phyloP scores from a whole-genome alignment of 495 filamentous ascomycete genomes.

The Lindgomyces ingoldianus region DNA sequence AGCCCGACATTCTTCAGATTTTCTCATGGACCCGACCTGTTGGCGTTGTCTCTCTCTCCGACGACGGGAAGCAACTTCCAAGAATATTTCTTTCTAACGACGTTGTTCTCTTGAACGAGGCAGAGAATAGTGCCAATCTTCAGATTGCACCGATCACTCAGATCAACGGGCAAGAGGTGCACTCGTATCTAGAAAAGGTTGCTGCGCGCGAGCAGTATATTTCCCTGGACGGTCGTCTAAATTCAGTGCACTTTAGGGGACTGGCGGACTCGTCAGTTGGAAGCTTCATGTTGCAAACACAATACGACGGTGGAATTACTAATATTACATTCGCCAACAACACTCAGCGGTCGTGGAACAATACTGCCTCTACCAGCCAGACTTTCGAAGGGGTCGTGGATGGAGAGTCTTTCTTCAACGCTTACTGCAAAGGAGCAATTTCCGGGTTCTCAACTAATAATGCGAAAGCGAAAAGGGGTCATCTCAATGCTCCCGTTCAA shows the following conservation, averaged over 20 bases:
- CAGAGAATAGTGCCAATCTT: no score
- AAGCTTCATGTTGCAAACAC: conserved; percentile 14
- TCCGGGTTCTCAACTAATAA: not conserved
- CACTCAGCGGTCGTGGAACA: conserved; percentile 40
- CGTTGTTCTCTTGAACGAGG: not conserved
- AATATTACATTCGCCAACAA: conserved; percentile 52
- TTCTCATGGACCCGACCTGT: conserved; percentile 4
- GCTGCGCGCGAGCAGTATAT: conserved; percentile 40
- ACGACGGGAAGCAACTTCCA: conserved; percentile 26
- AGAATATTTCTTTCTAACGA: conserved; percentile 32
- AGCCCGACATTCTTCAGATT: conserved; percentile 48
- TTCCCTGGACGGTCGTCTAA: conserved; percentile 51
- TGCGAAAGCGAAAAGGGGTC: not conserved
- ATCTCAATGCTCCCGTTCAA: not conserved
- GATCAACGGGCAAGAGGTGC: conserved; percentile 48
- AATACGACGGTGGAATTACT: conserved; percentile 43
- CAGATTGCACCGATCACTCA: conserved; percentile 16
- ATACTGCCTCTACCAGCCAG: conserved; percentile 42
- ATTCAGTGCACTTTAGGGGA: conserved; percentile 46
- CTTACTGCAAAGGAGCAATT: conserved; percentile 15
- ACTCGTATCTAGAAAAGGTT: conserved; percentile 41
- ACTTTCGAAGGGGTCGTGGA: conserved; percentile 7
- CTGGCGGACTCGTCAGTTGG: conserved; percentile 24
- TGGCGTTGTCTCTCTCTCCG: conserved; percentile 18
- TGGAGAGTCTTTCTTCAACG: conserved; percentile 23